Conservation (phyloP, 257 asterid genomes). For the Nicotiana otophora region DNA sequence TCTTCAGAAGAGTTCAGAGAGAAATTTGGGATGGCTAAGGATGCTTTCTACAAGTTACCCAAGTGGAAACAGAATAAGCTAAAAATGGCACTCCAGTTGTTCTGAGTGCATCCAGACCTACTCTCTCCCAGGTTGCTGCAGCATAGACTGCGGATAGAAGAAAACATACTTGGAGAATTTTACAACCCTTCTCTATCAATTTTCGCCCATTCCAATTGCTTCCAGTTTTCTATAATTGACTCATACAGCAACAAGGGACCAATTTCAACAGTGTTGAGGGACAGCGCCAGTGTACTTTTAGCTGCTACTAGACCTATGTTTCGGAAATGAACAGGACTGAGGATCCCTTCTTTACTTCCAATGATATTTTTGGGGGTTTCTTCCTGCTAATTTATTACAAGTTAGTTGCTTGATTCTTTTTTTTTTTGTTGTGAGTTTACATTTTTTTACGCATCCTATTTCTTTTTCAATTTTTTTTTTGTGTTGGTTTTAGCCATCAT, state of each 20-base stretch:
- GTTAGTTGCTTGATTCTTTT: conserved; percentile 46
- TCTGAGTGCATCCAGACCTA: conserved; percentile 32
- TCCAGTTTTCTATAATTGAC: conserved; percentile 10
- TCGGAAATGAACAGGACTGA: conserved; percentile 18
- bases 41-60: conserved; percentile 76
- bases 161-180: conserved; percentile 23
- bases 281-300: conserved; percentile 53
- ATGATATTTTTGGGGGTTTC: conserved; percentile 25
- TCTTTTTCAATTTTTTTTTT: conserved; percentile 6
- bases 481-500: conserved; percentile 6
- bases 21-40: conserved; percentile 73
- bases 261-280: conserved; percentile 29
- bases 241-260: conserved; percentile 24
- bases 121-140: conserved; percentile 20
- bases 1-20: conserved; percentile 78
- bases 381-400: conserved; percentile 13
- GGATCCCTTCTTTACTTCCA: conserved; percentile 19
- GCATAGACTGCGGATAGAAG: conserved; percentile 22
- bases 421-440: conserved; percentile 63
- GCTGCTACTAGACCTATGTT: conserved; percentile 55
- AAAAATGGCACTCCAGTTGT: conserved; percentile 83
- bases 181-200: conserved; percentile 19
- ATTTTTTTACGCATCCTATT: conserved; percentile 9
- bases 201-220: not conserved
- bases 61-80: conserved; percentile 99